phyloP scores from a whole-genome alignment of 306 rosid species.

The Glycyrrhiza uralensis region DNA sequence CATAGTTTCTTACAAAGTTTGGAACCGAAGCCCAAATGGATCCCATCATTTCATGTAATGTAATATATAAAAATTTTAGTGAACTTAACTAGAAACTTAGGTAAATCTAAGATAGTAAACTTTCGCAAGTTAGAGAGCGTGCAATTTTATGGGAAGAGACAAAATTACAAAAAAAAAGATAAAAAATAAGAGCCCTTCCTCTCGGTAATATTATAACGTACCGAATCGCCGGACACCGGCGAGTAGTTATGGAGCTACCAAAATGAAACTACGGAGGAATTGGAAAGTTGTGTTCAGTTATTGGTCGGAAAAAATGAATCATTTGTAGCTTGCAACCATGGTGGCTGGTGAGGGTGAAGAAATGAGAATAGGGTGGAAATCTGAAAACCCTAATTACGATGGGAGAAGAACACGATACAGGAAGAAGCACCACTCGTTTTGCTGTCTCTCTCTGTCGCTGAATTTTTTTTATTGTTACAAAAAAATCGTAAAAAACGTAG shows the following conservation, averaged over 20 bases:
- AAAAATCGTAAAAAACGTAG: too few species aligned
- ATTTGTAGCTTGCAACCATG: background rate
- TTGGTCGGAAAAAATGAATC: background rate
- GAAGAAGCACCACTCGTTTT: too few species aligned
- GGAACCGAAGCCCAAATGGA: background rate
- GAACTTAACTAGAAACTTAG: background rate
- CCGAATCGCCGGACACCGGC: background rate
- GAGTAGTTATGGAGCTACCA: background rate
- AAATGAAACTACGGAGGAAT: background rate
- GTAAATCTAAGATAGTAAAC: background rate
- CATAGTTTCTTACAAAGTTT: background rate
- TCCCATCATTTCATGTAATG: background rate
- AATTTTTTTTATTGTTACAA: too few species aligned
- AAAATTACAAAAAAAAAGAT: background rate
- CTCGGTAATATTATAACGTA: background rate
- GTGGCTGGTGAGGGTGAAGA: background rate
- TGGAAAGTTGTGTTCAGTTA: background rate
- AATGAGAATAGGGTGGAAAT: background rate
- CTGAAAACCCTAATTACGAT: slow-evolving; percentile 16
- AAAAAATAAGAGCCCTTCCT: background rate
- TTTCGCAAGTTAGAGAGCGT: background rate
- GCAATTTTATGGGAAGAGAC: background rate
- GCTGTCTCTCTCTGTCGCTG: too few species aligned
- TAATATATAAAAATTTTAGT: background rate
- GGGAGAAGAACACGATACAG: background rate